Percentiles rank a stretch among this genome's conserved stretches.
Evolutionary conservation across 2,329 filamentous ascomycete species (phyloP).

Genomic region (Tolypocladium sp.): DNA sequence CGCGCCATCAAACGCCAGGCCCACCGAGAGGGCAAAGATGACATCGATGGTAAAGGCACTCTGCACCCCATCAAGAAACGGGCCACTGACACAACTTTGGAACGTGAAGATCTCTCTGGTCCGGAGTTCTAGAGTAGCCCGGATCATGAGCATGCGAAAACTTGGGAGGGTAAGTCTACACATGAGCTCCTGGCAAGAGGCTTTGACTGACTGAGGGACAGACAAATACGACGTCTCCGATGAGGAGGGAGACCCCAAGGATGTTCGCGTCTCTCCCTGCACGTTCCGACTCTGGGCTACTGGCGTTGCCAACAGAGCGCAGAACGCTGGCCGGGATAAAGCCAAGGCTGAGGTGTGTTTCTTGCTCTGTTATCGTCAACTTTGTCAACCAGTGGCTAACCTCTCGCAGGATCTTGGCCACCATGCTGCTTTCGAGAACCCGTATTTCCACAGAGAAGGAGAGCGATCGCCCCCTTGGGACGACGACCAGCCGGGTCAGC

Average conservation of each 20-base stretch:
- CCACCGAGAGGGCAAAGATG: neutral
- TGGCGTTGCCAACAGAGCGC: slow-evolving; percentile 10
- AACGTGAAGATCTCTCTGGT: neutral
- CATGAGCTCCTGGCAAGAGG: neutral
- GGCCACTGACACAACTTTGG: neutral
- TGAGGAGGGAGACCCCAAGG: slow-evolving; percentile 27
- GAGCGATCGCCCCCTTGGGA: neutral
- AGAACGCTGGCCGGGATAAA: neutral
- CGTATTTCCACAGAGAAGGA: neutral
- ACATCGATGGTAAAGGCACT: neutral
- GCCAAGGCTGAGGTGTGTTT: neutral
- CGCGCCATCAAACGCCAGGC: neutral
- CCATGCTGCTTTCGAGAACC: no score
- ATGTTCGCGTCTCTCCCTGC: slow-evolving; percentile 28
- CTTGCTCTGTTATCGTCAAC: no score
- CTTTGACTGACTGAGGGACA: neutral
- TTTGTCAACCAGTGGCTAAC: neutral
- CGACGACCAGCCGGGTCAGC: neutral
- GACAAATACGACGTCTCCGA: slow-evolving; percentile 24
- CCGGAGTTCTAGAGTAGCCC: neutral
- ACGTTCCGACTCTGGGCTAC: slow-evolving; percentile 29
- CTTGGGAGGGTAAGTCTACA: neutral
- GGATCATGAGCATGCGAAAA: neutral
- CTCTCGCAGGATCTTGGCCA: neutral
- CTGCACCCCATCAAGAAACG: neutral